Evolutionary conservation across 192 early-diverging fungal species (phyloP), one percentile per base, ranked within the genome.

Genomic region (Backusella parvicylindrica): DNA sequence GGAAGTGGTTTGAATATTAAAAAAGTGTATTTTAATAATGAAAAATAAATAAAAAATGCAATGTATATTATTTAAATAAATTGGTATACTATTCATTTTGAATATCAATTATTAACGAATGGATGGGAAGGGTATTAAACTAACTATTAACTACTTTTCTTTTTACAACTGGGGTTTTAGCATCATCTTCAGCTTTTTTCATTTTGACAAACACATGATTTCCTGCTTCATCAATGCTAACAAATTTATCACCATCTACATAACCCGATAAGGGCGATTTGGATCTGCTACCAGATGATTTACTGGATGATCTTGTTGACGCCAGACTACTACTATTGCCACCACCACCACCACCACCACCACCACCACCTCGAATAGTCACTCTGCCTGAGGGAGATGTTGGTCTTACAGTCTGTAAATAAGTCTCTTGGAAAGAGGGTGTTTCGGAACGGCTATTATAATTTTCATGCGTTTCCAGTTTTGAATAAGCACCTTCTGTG

Each of bases 161-260:
- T 23, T 64, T 53, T 32, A 75, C 30, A 65, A 32, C 68, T 32
- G 77, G 77, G n/a, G 37, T 73, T 49, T 66, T 68, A 2, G 71
- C 49, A 50, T 72, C 77, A 41, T 77, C 71, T 31, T 76, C 66
- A 15, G 79, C 79, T 33, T 70, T 81, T 69, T 71, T 81, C 79
- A 81, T 81, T 50, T 77, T 81, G 28, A 76, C 50, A 30, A 66
- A 65, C 2, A 81, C 26, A 21, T 76, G 74, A 36, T 81, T 75
- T 28, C 79, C 79, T 56, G 66, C 36, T 40, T 76, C 79, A 37
- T 81, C 79, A 32, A 81, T 43, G 7, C 79, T 65, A 13, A 81
- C 68, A 74, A 65, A 81, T 36, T 67, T 73, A 70, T 81, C 72
- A 31, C 79, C 79, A 21, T 81, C 79, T 9, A 74, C 71, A 70